These are phyloP conservation scores for Colletotrichum chrysophilum DNA, from an alignment of 2,329 filamentous ascomycete species.

Conservation along the genomic window DNA sequence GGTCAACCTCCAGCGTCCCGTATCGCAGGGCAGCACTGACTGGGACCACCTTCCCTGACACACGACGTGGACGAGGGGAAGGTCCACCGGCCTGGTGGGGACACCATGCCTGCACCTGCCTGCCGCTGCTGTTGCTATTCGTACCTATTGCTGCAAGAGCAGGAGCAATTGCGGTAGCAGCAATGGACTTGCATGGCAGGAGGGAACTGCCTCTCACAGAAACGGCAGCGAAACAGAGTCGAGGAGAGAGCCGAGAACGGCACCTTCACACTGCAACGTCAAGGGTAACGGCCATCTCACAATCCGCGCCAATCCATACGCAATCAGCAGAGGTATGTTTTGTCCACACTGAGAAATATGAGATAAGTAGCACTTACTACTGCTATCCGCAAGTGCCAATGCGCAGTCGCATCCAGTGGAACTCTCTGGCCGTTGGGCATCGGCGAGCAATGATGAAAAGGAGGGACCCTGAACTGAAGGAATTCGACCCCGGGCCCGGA, in stretches of 20 bases:
- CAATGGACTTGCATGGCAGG: neutral
- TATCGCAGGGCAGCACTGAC: conserved; percentile 4
- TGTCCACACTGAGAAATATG: neutral
- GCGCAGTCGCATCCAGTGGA: neutral
- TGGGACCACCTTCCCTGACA: neutral
- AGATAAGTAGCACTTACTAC: neutral
- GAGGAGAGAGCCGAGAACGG: neutral
- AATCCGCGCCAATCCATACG: neutral
- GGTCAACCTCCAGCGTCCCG: neutral
- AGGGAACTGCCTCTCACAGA: neutral
- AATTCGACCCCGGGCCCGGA: neutral
- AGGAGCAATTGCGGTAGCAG: neutral
- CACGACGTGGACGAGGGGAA: neutral
- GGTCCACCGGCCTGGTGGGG: neutral
- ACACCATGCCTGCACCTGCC: neutral
- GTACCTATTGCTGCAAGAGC: neutral
- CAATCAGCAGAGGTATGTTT: neutral
- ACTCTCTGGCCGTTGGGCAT: neutral
- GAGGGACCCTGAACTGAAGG: conserved; percentile 17
- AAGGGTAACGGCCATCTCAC: neutral
- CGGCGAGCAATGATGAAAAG: neutral
- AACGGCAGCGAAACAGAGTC: conserved; percentile 4
- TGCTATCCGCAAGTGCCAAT: neutral
- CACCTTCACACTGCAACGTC: neutral
- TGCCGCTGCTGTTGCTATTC: neutral